A percentile compares a stretch with the other conserved stretches of the same genome.
phyloP scores from a whole-genome alignment of 257 asterid genomes.

The Solanum clarkiae region DNA sequence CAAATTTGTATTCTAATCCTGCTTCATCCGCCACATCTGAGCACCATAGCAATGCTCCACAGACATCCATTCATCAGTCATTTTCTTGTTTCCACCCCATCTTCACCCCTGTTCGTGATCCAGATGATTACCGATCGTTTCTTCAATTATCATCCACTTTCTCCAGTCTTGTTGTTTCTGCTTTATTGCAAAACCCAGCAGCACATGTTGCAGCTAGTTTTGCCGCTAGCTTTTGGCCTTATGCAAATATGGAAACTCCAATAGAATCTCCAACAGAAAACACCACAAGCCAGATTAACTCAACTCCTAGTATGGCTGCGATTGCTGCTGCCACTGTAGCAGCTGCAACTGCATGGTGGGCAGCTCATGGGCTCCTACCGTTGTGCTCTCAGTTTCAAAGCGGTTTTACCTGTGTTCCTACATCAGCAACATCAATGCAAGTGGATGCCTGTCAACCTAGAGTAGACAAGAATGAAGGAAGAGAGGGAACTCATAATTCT shows the following conservation, averaged over 20 bases:
- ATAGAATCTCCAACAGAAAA: conserved; percentile 19
- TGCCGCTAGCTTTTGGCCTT: conserved; percentile 74
- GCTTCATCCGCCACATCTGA: conserved; percentile 40
- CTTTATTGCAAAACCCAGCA: conserved; percentile 75
- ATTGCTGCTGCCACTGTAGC: conserved; percentile 95
- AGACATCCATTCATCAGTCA: conserved; percentile 46
- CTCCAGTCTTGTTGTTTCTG: conserved; percentile 70
- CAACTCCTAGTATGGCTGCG: conserved; percentile 63
- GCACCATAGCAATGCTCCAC: conserved; percentile 33
- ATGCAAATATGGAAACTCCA: conserved; percentile 33
- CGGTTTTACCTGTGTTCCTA: conserved; percentile 45
- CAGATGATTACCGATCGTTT: conserved; percentile 50
- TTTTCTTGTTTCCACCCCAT: conserved; percentile 51
- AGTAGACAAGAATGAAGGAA: conserved; percentile 24
- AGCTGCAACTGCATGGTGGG: conserved; percentile 99
- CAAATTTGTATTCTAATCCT: conserved; percentile 29
- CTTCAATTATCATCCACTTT: conserved; percentile 54
- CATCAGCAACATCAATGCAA: conserved; percentile 36
- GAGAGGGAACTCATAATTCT: conserved; percentile 31
- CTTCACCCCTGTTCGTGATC: conserved; percentile 43
- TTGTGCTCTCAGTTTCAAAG: conserved; percentile 65
- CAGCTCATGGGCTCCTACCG: conserved; percentile 90
- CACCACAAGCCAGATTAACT: conserved; percentile 18
- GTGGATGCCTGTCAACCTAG: conserved; percentile 24
- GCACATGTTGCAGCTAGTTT: conserved; percentile 91